Percentiles rank a stretch among this genome's conserved stretches.
phyloP scores from a whole-genome alignment of 305 asterid species.

The Fraxinus albicans region DNA sequence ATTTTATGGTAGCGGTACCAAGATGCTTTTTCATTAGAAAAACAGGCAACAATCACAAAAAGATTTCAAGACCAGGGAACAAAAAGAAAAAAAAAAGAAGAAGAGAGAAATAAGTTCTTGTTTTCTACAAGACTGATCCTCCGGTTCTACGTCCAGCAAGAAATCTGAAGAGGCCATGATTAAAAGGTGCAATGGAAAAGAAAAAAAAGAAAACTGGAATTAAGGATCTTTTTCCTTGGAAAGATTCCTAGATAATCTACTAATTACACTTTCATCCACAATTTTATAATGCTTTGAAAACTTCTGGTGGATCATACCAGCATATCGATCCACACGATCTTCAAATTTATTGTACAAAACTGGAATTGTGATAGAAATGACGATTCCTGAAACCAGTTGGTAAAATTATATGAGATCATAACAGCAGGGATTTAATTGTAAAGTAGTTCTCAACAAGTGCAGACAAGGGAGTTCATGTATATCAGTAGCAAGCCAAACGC shows the following conservation, averaged over 20 bases:
- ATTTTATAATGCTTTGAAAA: constrained; percentile 75
- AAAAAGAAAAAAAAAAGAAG: not conserved
- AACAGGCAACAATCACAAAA: not conserved
- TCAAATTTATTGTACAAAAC: constrained; percentile 70
- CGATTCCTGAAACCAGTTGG: constrained; percentile 51
- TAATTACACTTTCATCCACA: constrained; percentile 75
- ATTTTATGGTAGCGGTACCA: not conserved
- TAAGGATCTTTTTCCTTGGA: constrained; percentile 61
- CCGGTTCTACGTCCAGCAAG: not conserved
- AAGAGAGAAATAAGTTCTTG: not conserved
- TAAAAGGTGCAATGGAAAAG: not conserved
- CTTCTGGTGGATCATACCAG: constrained; percentile 60
- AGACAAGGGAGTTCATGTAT: not conserved
- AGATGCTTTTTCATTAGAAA: not conserved
- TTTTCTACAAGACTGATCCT: not conserved
- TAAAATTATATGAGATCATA: constrained; percentile 16
- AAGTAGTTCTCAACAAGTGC: not conserved
- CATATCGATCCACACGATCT: constrained; percentile 59
- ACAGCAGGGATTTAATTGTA: not conserved
- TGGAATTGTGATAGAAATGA: constrained; percentile 68
- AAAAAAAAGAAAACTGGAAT: not conserved
- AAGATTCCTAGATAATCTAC: constrained; percentile 62
- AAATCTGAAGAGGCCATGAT: not conserved
- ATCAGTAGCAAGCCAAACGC: not conserved
- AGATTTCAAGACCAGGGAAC: not conserved